These are phyloP conservation scores for Fibroporia radiculosa DNA, from an alignment of 768 basidiomycete genomes.

Conservation along the genomic window DNA sequence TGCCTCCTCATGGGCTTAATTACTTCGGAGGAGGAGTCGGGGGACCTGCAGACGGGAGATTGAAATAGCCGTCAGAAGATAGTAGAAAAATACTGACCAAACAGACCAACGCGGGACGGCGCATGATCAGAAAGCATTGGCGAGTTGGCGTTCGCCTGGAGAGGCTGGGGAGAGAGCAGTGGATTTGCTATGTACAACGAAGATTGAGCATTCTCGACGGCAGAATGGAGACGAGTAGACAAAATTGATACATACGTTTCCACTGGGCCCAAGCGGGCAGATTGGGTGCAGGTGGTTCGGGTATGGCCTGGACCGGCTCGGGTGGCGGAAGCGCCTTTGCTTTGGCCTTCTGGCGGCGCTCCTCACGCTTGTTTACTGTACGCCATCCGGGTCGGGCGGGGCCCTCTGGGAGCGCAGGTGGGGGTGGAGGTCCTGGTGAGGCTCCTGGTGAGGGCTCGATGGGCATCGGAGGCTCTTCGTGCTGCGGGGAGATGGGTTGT, in stretches of 20 bases:
- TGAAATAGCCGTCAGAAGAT: background rate
- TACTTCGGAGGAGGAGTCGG: conserved; percentile 23
- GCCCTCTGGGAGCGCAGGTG: conserved; percentile 34
- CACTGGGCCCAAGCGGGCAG: conserved; percentile 83
- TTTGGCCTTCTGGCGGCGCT: conserved; percentile 41
- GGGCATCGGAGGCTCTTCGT: conserved; percentile 23
- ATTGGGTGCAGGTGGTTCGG: conserved; percentile 37
- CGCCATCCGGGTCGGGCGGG: conserved; percentile 70
- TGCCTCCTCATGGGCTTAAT: too few relatives aligned
- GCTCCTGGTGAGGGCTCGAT: conserved; percentile 16
- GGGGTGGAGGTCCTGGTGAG: conserved; percentile 30
- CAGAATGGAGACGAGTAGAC: background rate
- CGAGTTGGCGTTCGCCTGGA: conserved; percentile 25
- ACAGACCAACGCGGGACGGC: conserved; percentile 56
- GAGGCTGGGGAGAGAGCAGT: conserved; percentile 41
- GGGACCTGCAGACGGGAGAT: conserved; percentile 15
- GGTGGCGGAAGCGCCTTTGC: conserved; percentile 18
- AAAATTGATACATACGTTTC: conserved; percentile 49
- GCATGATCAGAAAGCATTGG: conserved; percentile 29
- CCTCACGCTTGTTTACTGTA: conserved; percentile 56
- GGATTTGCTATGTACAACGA: conserved; percentile 47
- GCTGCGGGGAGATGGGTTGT: background rate
- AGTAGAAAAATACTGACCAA: conserved; percentile 38
- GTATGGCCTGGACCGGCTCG: conserved; percentile 27
- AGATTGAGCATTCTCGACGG: background rate